Percentiles rank a stretch among this genome's conserved stretches.
Conservation (phyloP, 306 rosid genomes). For the Vigna mungo region DNA sequence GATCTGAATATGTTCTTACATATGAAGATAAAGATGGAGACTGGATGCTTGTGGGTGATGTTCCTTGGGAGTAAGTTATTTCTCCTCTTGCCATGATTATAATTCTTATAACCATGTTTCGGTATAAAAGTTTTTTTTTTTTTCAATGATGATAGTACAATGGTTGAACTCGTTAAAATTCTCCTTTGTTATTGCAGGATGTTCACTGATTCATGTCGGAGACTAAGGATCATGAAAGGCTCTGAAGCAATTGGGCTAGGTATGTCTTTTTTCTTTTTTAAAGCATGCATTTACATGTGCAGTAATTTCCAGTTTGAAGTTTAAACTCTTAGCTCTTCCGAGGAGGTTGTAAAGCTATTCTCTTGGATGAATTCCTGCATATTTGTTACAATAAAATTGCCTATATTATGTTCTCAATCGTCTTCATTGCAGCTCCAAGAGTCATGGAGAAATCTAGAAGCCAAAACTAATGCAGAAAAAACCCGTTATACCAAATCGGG, state of each 20-base stretch:
- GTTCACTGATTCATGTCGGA: slow-evolving; percentile 81
- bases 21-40: slow-evolving; percentile 96
- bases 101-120: not conserved
- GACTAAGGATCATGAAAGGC: slow-evolving; percentile 91
- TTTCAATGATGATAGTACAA: slow-evolving; percentile 10
- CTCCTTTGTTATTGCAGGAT: slow-evolving; percentile 59
- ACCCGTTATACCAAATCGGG: slow-evolving; percentile 34
- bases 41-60: slow-evolving; percentile 99
- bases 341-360: not conserved
- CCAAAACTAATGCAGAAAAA: slow-evolving; percentile 59
- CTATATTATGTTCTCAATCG: slow-evolving; percentile 16
- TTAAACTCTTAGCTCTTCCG: not conserved
- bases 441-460: slow-evolving; percentile 79
- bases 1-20: slow-evolving; percentile 88
- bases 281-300: not conserved
- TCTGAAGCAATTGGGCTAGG: slow-evolving; percentile 95
- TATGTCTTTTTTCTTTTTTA: slow-evolving; percentile 38
- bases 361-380: not conserved
- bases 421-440: slow-evolving; percentile 83
- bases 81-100: slow-evolving; percentile 25
- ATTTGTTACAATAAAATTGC: not conserved
- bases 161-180: slow-evolving; percentile 23
- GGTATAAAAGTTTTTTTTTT: not conserved
- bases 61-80: slow-evolving; percentile 91
- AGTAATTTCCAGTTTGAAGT: not conserved